Evolutionary conservation across 164 flowering plant genomes (phyloP).

Genomic region (Hamamelis virginiana): DNA sequence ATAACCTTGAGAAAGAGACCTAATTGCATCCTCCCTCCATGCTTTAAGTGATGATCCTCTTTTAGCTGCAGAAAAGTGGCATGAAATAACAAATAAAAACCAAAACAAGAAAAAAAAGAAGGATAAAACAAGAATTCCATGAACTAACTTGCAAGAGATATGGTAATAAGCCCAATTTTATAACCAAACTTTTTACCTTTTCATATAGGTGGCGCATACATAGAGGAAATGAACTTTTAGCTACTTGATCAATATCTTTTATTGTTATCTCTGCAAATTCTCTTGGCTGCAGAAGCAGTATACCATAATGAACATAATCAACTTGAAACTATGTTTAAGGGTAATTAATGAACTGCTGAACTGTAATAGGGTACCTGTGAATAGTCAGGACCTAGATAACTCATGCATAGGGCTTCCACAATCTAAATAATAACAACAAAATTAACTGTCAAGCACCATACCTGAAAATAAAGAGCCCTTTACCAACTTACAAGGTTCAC

Average conservation of each 20-base stretch:
- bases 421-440: constrained; percentile 42
- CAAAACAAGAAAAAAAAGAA: neutral
- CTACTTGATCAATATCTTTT: constrained; percentile 77
- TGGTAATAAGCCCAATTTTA: neutral
- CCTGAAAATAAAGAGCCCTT: neutral
- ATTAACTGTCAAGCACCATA: constrained; percentile 8
- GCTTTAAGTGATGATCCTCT: constrained; percentile 97
- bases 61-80: constrained; percentile 53
- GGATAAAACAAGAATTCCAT: neutral
- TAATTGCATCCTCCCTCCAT: constrained; percentile 96
- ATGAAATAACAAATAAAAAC: neutral
- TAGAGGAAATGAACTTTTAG: constrained; percentile 82
- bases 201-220: constrained; percentile 96
- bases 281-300: constrained; percentile 49
- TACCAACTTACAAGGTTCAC: constrained; percentile 3
- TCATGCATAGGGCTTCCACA: constrained; percentile 78
- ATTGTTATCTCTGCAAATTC: constrained; percentile 71
- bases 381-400: constrained; percentile 94
- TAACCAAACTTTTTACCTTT: constrained; percentile 44
- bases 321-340: constrained; percentile 2
- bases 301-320: neutral
- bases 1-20: constrained; percentile 93
- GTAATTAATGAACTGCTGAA: constrained; percentile 5
- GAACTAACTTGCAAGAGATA: neutral
- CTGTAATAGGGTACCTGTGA: constrained; percentile 57